Percentiles rank a stretch among this genome's conserved stretches.
Conservation (phyloP, 805 yeast species). For the Wickerhamiella bombiphila region DNA sequence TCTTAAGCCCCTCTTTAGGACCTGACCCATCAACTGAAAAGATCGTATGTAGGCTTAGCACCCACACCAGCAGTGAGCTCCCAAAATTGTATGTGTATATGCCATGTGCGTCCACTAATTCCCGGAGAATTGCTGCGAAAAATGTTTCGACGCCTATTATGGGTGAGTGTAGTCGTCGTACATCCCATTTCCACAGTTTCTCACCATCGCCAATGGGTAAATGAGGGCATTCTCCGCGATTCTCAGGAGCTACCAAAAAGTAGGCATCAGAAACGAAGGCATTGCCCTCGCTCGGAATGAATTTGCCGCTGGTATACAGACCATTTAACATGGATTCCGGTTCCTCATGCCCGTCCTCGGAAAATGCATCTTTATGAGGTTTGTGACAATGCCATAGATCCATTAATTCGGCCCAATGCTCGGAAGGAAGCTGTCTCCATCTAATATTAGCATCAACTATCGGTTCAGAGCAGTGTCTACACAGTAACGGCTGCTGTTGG, state of each 20-base stretch:
- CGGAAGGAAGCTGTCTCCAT: constrained; percentile 66
- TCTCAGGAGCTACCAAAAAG: constrained; percentile 23
- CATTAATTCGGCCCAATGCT: constrained; percentile 87
- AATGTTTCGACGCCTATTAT: constrained; percentile 8
- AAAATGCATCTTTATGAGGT: constrained; percentile 20
- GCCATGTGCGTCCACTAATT: constrained; percentile 23
- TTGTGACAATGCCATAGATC: constrained; percentile 94
- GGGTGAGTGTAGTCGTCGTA: too few relatives aligned
- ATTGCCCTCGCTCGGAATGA: constrained; percentile 29
- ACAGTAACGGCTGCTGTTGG: neutral
- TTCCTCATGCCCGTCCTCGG: constrained; percentile 11
- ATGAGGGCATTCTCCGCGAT: neutral
- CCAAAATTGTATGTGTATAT: constrained; percentile 18
- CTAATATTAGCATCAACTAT: constrained; percentile 1
- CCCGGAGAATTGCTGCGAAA: constrained; percentile 13
- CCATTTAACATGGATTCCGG: too few relatives aligned
- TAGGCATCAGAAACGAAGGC: constrained; percentile 47
- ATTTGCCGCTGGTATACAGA: too few relatives aligned
- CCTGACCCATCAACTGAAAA: constrained; percentile 13
- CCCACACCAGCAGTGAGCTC: constrained; percentile 29
- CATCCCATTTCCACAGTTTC: constrained; percentile 44
- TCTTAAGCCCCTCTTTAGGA: constrained; percentile 28
- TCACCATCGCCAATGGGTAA: too few relatives aligned
- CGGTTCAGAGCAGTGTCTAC: constrained; percentile 3
- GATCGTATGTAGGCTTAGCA: constrained; percentile 32